Percentiles rank a stretch among this genome's conserved stretches.
Evolutionary conservation across 2,329 filamentous ascomycete species (phyloP).

Genomic region (Penicillium hesseltinei): DNA sequence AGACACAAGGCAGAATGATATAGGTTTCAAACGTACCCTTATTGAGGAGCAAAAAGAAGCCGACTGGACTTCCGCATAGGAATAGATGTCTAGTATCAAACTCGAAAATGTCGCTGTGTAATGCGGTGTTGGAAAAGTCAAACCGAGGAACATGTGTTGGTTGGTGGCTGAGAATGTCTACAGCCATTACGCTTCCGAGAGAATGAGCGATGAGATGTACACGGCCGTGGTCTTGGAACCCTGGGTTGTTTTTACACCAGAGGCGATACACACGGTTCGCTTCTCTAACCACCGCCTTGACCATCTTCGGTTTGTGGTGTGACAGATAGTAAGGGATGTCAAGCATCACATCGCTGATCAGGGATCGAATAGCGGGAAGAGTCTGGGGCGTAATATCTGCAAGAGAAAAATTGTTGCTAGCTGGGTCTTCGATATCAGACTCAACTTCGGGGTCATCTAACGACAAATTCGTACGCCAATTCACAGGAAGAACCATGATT

Average conservation of each 20-base stretch:
- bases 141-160: constrained; percentile 65
- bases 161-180: constrained; percentile 87
- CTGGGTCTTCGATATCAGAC: constrained; percentile 51
- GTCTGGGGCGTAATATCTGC: constrained; percentile 90
- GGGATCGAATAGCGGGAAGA: constrained; percentile 84
- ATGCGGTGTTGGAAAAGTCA: constrained; percentile 37
- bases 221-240: constrained; percentile 74
- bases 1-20: constrained; percentile 20
- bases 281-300: constrained; percentile 80
- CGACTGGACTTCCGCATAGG: constrained; percentile 82
- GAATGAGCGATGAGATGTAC: constrained; percentile 94
- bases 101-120: constrained; percentile 67
- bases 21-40: constrained; percentile 40
- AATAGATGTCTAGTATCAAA: constrained; percentile 92
- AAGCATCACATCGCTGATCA: constrained; percentile 97
- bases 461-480: constrained; percentile 86
- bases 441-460: constrained; percentile 75
- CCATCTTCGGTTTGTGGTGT: constrained; percentile 93
- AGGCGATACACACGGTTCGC: constrained; percentile 94
- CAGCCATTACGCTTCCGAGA: constrained; percentile 87
- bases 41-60: constrained; percentile 89
- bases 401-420: constrained; percentile 64
- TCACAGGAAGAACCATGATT: constrained; percentile 91
- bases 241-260: constrained; percentile 92
- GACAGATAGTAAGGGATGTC: constrained; percentile 98